Evolutionary conservation across 2,329 filamentous ascomycete species (phyloP), one percentile per base, ranked within the genome.

Genomic region (Pyrenochaeta sp.): DNA sequence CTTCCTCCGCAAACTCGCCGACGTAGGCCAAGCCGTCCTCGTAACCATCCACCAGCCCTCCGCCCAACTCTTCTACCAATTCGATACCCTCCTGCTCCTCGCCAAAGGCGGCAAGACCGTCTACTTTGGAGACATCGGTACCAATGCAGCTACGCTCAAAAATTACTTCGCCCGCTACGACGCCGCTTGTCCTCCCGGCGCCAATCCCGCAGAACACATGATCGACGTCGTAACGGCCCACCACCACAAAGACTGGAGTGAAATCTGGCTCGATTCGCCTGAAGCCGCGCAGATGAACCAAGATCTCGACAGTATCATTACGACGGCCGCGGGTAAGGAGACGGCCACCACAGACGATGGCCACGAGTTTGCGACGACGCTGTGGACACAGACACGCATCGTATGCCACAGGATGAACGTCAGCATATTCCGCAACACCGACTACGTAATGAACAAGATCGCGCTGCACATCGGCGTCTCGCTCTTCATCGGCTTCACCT

Each of bases 41-140:
- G 91, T 88, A 72, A 94, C 89, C 1, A 94, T 95, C 48, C 90
- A 95, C 65, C 90, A 95, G 64, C 90, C 90, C 1, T 90, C 89
- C 41, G 87, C 88, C 13, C 83, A 86, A 0, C 77, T 94, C 0
- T 93, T 95, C 56, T 87, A 90, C 63, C 85, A 90, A 67, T 95
- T 94, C 55, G 90, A 94, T 65, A 82, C 88, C 6, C 78, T 95
- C 2, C 76, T 94, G 2, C 77, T 94, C 2, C 78, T 94, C 2
- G 82, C 90, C 67, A 80, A 81, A 27, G 89, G 89, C 30, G 90
- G 89, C 9, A 80, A 85, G 35, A 87, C 86, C n/a, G 87, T 93
- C 17, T 94, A 94, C 73, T 90, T 92, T 63, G 89, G 89, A 14
- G 84, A 90, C 38, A 86, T 93, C 21, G 90, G 89, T 28, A 76